phyloP scores from a whole-genome alignment of 148 eudicot genomes.

The Dianthus caryophyllus region DNA sequence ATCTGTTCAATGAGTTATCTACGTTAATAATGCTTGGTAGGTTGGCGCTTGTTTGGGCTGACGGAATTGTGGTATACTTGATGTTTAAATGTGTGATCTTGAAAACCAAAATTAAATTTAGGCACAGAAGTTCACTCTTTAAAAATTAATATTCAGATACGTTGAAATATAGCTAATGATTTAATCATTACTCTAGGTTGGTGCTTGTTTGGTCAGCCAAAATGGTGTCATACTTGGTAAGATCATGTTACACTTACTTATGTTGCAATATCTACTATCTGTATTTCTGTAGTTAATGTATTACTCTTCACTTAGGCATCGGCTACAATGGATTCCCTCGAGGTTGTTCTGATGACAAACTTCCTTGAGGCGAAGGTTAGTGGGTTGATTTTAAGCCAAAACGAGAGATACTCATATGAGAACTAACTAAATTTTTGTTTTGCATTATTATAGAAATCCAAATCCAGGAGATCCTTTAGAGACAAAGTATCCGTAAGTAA shows the following conservation, averaged over 20 bases:
- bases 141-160: neutral
- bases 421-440: constrained; percentile 1
- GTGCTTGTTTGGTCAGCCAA: constrained; percentile 82
- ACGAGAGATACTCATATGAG: neutral
- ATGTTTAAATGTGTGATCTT: constrained; percentile 22
- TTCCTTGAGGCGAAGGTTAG: constrained; percentile 96
- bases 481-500: constrained; percentile 89
- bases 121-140: neutral
- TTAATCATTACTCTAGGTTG: constrained; percentile 41
- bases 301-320: constrained; percentile 52
- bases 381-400: constrained; percentile 2
- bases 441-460: constrained; percentile 61
- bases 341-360: constrained; percentile 89
- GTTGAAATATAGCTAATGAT: neutral
- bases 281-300: constrained; percentile 1
- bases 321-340: constrained; percentile 98
- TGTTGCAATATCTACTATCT: neutral
- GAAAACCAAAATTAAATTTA: constrained; percentile 47
- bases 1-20: neutral
- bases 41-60: constrained; percentile 77
- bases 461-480: constrained; percentile 72
- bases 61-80: constrained; percentile 63
- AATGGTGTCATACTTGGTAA: constrained; percentile 73
- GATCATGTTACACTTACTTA: constrained; percentile 15
- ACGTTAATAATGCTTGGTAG: constrained; percentile 23